Percentiles rank a stretch among this genome's conserved stretches.
Conservation (phyloP, 768 basidiomycete species). For the Mycena albidolilacea region DNA sequence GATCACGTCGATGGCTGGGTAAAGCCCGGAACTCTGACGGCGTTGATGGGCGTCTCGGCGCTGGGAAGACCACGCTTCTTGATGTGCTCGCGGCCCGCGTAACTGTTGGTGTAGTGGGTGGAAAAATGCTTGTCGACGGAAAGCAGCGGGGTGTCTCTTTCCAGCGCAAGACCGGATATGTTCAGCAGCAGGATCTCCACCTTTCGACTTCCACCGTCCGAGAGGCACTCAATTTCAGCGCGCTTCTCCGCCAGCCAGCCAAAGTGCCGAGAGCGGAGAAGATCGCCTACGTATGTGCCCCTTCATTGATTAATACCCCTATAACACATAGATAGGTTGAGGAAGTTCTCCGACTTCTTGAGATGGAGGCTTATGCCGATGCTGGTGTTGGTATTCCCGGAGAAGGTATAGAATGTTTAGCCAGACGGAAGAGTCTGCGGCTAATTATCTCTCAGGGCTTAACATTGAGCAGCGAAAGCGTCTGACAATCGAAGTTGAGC, state of each 20-base stretch:
- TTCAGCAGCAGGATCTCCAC: conserved; percentile 64
- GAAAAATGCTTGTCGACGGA: conserved; percentile 60
- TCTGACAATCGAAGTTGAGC: conserved; percentile 68
- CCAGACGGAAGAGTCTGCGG: too few species aligned
- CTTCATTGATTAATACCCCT: too few species aligned
- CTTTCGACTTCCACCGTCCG: conserved; percentile 65
- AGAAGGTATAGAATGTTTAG: conserved; percentile 30
- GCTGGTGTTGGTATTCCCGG: conserved; percentile 59
- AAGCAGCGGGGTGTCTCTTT: conserved; percentile 51
- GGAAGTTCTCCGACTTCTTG: conserved; percentile 63
- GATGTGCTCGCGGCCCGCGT: conserved; percentile 64
- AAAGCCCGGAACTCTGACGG: conserved; percentile 66
- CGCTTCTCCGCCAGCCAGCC: conserved; percentile 60
- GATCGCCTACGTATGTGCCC: conserved; percentile 50
- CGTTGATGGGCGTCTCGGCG: conserved; percentile 58
- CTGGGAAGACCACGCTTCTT: conserved; percentile 55
- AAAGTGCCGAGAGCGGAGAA: conserved; percentile 57
- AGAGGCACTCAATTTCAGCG: conserved; percentile 62
- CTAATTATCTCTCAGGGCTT: conserved; percentile 28
- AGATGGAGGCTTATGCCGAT: conserved; percentile 62
- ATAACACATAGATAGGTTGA: conserved; percentile 40
- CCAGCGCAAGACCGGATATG: conserved; percentile 61
- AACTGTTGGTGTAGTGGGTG: conserved; percentile 63
- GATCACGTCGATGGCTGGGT: conserved; percentile 65
- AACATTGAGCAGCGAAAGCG: conserved; percentile 62